phyloP scores from a whole-genome alignment of 2,329 filamentous ascomycete species.

The Alternaria tenuissima region DNA sequence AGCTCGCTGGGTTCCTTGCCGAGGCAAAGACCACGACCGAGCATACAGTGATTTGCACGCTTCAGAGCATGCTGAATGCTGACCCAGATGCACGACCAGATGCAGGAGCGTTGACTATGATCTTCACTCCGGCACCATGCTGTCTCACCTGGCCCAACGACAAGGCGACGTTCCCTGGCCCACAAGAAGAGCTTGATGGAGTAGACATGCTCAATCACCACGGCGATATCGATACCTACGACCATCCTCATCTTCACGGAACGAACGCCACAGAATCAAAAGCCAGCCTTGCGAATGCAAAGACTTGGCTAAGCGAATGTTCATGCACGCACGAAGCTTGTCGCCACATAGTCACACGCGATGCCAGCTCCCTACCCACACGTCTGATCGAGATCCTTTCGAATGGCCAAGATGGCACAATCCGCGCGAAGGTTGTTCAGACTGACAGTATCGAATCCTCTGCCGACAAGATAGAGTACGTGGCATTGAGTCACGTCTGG shows the following conservation, averaged over 20 bases:
- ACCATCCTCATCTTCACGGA: slow-evolving; percentile 17
- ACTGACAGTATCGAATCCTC: slow-evolving; percentile 25
- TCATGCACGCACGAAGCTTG: slow-evolving; percentile 38
- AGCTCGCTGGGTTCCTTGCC: slow-evolving; percentile 34
- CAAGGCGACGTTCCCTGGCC: slow-evolving; percentile 43
- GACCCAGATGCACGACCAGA: slow-evolving; percentile 43
- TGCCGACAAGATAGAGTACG: slow-evolving; percentile 29
- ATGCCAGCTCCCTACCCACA: slow-evolving; percentile 35
- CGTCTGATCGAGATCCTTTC: slow-evolving; percentile 44
- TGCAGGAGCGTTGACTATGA: slow-evolving; percentile 40
- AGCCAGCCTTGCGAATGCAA: slow-evolving; percentile 25
- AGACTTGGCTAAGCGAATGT: slow-evolving; percentile 44
- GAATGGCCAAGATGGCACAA: slow-evolving; percentile 14
- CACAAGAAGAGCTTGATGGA: slow-evolving; percentile 38
- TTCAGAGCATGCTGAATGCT: slow-evolving; percentile 43
- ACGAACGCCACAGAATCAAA: slow-evolving; percentile 6
- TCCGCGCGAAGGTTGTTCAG: slow-evolving; percentile 34
- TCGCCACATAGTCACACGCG: slow-evolving; percentile 13
- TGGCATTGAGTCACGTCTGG: slow-evolving; percentile 44
- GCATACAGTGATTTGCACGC: slow-evolving; percentile 34
- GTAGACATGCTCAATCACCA: slow-evolving; percentile 37
- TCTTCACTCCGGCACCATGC: slow-evolving; percentile 48
- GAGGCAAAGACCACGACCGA: slow-evolving; percentile 30
- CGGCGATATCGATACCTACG: slow-evolving; percentile 25
- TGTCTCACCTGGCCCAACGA: slow-evolving; percentile 50